phyloP scores from a whole-genome alignment of 2,329 filamentous ascomycete genomes.

The Aspergillus sp. region DNA sequence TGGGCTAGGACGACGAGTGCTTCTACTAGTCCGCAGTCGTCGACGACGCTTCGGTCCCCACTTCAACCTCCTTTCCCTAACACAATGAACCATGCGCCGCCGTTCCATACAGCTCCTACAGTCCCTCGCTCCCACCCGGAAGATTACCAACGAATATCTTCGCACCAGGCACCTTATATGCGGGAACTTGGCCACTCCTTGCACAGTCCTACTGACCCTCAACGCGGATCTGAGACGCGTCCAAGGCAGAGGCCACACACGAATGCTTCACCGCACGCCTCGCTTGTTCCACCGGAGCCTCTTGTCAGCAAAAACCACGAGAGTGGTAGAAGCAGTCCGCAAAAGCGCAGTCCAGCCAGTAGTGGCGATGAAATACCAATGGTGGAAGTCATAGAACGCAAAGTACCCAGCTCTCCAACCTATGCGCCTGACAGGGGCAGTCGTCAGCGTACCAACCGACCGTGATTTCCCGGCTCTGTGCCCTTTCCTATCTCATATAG shows the following conservation, averaged over 20 bases:
- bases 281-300: slow-evolving; percentile 15
- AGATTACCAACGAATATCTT: slow-evolving; percentile 48
- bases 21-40: slow-evolving; percentile 16
- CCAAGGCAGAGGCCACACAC: slow-evolving; percentile 22
- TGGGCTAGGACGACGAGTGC: slow-evolving; percentile 49
- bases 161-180: slow-evolving; percentile 33
- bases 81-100: slow-evolving; percentile 37
- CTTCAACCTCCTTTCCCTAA: slow-evolving; percentile 34
- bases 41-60: slow-evolving; percentile 35
- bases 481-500: slow-evolving; percentile 10
- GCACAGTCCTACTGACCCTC: slow-evolving; percentile 34
- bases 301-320: slow-evolving; percentile 22
- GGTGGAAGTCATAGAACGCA: slow-evolving; percentile 31
- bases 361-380: slow-evolving; percentile 36
- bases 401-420: slow-evolving; percentile 22
- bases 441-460: slow-evolving; percentile 27
- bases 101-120: slow-evolving; percentile 37
- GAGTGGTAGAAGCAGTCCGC: slow-evolving; percentile 19
- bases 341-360: slow-evolving; percentile 28
- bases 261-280: slow-evolving; percentile 18
- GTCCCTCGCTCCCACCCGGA: slow-evolving; percentile 47
- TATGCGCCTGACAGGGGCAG: slow-evolving; percentile 21
- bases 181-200: slow-evolving; percentile 30
- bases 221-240: slow-evolving; percentile 26
- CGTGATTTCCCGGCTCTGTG: slow-evolving; percentile 13